Evolutionary conservation across 768 basidiomycete species (phyloP).

Genomic region (Heimioporus sp.): DNA sequence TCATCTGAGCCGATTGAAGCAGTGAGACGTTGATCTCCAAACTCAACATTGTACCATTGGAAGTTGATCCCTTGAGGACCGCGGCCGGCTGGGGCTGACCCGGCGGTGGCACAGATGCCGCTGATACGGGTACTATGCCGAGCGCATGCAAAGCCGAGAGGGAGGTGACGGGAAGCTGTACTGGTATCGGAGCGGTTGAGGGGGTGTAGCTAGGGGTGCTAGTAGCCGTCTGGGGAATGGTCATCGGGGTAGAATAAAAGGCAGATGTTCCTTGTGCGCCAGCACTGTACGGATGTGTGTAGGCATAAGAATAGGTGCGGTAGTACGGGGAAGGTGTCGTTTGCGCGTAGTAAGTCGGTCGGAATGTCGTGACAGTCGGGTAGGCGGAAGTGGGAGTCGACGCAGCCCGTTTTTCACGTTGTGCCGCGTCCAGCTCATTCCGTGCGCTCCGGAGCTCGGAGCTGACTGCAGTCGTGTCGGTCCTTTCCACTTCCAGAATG

Average conservation of each 20-base stretch:
- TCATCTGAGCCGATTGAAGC: constrained; percentile 75
- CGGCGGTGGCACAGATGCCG: constrained; percentile 47
- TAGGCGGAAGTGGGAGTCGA: constrained; percentile 29
- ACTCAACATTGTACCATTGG: constrained; percentile 69
- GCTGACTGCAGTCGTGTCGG: constrained; percentile 54
- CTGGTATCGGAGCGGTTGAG: constrained; percentile 45
- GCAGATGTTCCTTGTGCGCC: constrained; percentile 21
- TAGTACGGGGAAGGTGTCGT: constrained; percentile 55
- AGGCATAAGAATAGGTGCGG: constrained; percentile 62
- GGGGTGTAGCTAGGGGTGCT: constrained; percentile 28
- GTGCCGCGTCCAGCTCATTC: constrained; percentile 62
- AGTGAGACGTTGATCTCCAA: constrained; percentile 78
- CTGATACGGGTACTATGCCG: constrained; percentile 71
- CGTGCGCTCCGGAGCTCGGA: constrained; percentile 62
- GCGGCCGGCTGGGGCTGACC: constrained; percentile 70
- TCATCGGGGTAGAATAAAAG: constrained; percentile 29
- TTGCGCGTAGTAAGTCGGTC: constrained; percentile 37
- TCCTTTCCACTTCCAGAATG: constrained; percentile 63
- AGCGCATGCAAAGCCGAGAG: constrained; percentile 61
- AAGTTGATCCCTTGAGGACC: constrained; percentile 68
- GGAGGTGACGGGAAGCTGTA: constrained; percentile 65
- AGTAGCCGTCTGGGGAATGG: constrained; percentile 36
- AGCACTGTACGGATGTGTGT: constrained; percentile 53
- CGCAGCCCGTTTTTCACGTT: constrained; percentile 63
- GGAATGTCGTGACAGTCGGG: constrained; percentile 34